Evolutionary conservation across 2,329 filamentous ascomycete genomes (phyloP).

Genomic region (Ascochyta rabiei): DNA sequence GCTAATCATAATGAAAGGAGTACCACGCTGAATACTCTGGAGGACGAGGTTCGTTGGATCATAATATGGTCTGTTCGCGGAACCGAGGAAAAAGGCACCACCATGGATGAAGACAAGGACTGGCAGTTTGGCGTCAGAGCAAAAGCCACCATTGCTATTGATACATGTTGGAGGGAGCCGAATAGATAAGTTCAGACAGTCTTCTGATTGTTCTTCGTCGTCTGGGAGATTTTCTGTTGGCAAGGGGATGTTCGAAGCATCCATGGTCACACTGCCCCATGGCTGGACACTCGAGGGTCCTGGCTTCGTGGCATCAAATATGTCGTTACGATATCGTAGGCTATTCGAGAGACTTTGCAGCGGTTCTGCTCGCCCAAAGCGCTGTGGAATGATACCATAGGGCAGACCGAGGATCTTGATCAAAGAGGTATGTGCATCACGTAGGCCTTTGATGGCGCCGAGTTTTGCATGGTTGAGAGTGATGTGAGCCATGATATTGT

Average conservation of each 20-base stretch:
- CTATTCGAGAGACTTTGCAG: neutral
- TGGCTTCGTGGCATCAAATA: constrained; percentile 22
- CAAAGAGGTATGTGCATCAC: constrained; percentile 7
- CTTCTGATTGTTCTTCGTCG: constrained; percentile 28
- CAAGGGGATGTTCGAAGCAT: constrained; percentile 24
- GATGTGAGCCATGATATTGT: constrained; percentile 5
- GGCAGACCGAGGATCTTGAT: constrained; percentile 20
- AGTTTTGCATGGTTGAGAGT: constrained; percentile 14
- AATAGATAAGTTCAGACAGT: constrained; percentile 55
- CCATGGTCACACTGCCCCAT: constrained; percentile 21
- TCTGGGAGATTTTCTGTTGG: constrained; percentile 21
- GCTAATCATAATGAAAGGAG: constrained; percentile 13
- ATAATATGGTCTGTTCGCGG: constrained; percentile 59
- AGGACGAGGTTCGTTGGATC: constrained; percentile 41
- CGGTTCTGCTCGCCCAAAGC: constrained; percentile 20
- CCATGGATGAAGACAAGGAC: constrained; percentile 62
- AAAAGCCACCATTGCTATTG: constrained; percentile 36
- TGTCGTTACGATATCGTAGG: neutral
- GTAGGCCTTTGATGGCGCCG: constrained; percentile 16
- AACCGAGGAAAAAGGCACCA: constrained; percentile 56
- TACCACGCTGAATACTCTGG: constrained; percentile 10
- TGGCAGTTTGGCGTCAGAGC: constrained; percentile 45
- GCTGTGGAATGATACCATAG: constrained; percentile 19
- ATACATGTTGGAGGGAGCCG: constrained; percentile 47
- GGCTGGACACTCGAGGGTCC: constrained; percentile 23